phyloP scores from a whole-genome alignment of 148 eudicot species.

The Heliosperma pusillum region DNA sequence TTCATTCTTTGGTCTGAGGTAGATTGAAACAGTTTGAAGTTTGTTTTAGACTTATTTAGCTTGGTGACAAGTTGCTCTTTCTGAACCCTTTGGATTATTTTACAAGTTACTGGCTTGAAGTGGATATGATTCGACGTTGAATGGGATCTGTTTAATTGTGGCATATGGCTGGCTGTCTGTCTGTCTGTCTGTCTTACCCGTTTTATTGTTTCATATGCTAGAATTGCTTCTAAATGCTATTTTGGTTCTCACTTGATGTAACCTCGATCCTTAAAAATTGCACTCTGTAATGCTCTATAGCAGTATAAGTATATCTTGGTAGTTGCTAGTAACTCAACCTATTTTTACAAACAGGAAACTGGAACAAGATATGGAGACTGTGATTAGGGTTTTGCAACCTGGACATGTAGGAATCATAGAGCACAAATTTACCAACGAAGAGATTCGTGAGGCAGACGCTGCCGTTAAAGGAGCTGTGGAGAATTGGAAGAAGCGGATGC shows the following conservation, averaged over 20 bases:
- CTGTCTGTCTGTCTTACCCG: slow-evolving; percentile 1
- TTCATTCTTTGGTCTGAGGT: no score
- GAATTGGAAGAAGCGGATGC: slow-evolving; percentile 74
- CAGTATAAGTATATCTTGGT: neutral
- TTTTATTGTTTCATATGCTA: neutral
- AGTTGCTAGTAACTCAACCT: neutral
- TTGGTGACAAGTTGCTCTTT: neutral
- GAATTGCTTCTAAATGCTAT: neutral
- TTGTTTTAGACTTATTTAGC: neutral
- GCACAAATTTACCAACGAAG: slow-evolving; percentile 80
- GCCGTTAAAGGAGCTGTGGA: slow-evolving; percentile 59
- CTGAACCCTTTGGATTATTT: neutral
- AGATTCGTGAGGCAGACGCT: slow-evolving; percentile 60
- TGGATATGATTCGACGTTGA: neutral
- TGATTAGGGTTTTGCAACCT: slow-evolving; percentile 77
- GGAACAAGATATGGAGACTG: slow-evolving; percentile 91
- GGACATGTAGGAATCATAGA: slow-evolving; percentile 90
- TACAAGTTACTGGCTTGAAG: neutral
- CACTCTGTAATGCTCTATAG: no score
- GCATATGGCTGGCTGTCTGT: slow-evolving; percentile 6
- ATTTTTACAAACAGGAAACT: slow-evolving; percentile 51
- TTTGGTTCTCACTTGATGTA: neutral
- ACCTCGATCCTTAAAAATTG: neutral
- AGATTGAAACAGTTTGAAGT: no score
- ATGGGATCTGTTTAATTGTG: neutral